phyloP scores from a whole-genome alignment of 257 asterid species.

The Lithospermum erythrorhizon region DNA sequence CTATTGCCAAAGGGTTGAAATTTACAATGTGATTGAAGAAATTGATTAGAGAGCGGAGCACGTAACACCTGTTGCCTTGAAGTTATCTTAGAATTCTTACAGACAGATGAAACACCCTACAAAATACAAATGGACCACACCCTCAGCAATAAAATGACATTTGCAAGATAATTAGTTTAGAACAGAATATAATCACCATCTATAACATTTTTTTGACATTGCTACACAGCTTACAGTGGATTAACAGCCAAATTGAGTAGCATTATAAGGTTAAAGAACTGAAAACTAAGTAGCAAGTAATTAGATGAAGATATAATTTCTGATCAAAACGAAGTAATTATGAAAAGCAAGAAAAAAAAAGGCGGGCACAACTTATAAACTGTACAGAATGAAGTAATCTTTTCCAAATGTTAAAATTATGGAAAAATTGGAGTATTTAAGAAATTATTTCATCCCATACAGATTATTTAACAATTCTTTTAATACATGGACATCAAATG shows the following conservation, averaged over 20 bases:
- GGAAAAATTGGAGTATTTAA: too few species aligned
- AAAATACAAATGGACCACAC: slow-evolving; percentile 24
- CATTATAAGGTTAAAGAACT: too few species aligned
- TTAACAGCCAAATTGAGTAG: background rate
- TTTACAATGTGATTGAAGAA: slow-evolving; percentile 25
- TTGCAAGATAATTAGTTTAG: background rate
- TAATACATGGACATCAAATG: background rate
- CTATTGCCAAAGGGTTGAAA: slow-evolving; percentile 19
- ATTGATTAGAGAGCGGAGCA: slow-evolving; percentile 34
- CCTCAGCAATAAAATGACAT: background rate
- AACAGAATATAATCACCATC: background rate
- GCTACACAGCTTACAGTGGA: background rate
- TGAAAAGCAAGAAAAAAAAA: background rate
- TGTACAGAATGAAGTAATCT: too few species aligned
- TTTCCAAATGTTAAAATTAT: too few species aligned
- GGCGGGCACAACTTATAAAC: background rate
- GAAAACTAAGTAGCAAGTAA: background rate
- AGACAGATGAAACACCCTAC: slow-evolving; percentile 42
- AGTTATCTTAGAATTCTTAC: slow-evolving; percentile 19
- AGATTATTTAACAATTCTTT: background rate
- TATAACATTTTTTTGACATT: background rate
- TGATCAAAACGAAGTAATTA: too few species aligned
- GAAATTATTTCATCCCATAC: too few species aligned
- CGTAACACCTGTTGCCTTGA: slow-evolving; percentile 17
- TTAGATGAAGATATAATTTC: background rate